Base-by-base conservation (phyloP, 2,329 filamentous ascomycete genomes). In the Paecilomyces formosus region DNA sequence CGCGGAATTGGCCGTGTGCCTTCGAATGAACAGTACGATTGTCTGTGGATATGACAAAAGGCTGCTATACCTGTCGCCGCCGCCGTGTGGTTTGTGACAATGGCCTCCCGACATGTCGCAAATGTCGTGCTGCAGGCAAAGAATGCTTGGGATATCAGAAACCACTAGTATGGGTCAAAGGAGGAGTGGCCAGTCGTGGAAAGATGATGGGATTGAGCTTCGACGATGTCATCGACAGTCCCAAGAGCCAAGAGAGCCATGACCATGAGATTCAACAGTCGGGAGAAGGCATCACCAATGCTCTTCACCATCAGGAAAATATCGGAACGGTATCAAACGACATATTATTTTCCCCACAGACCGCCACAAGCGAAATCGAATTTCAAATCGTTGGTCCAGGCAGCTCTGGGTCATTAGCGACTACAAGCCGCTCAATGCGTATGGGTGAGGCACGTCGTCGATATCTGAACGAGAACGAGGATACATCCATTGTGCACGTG, bases 151-250 rank as follows among this genome's bases (percentile, higher is more conserved):
- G 75, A 15, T 77, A 77, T 61, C 70, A 73, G 60, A 76, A 76
- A 59, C 73, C 73, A 18, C 61, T 77, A 56, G 70, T 75, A 13
- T 77, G 75, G 75, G 74, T 76, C 33, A 74, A 74, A 56, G 74
- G 74, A 54, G 74, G 74, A 51, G 73, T 77, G 53, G 75, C 75
- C 22, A 77, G 75, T 64, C 75, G 75, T 35, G 75, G 75, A 22
- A 77, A 76, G 66, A 76, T 81, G 79, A 81, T 81, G 77, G 80
- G 80, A n/a, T 77, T 77, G 65, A 77, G 76, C 24, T 81, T 78
- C 63, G 74, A 77, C 57, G 77, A 79, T 58, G 63, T 68, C 18
- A 57, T 45, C 21, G 49, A 67, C 3, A 52, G 26, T 28, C 26
- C 50, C 11, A 26, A 26, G 22, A n/a, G 50, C 13, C 22, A 11